A percentile compares a stretch with the other conserved stretches of the same genome.
These are phyloP conservation scores for Neurospora pannonica DNA, from an alignment of 495 filamentous ascomycete genomes.

Conservation along the genomic window DNA sequence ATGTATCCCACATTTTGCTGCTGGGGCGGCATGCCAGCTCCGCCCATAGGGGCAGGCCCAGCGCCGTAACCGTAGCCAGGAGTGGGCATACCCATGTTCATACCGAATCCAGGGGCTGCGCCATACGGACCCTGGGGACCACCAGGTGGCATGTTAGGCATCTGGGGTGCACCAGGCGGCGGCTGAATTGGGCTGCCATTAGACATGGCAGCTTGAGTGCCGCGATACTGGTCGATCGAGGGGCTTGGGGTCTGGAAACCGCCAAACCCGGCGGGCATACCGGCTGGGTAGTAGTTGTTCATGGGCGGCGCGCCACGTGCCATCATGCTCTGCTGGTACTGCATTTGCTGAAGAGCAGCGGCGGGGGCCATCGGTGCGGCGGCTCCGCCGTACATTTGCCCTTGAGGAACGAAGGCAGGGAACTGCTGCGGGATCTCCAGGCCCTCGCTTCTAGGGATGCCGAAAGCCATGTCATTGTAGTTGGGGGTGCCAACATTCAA, in stretches of 20 bases:
- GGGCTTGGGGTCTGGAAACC: constrained; percentile 37
- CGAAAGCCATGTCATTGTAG: constrained; percentile 37
- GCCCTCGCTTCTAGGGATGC: constrained; percentile 46
- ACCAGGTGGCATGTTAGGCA: constrained; percentile 16
- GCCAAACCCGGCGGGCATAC: constrained; percentile 36
- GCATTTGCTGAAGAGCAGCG: constrained; percentile 42
- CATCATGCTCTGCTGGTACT: constrained; percentile 51
- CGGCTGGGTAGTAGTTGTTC: constrained; percentile 40
- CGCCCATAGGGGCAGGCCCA: constrained; percentile 9
- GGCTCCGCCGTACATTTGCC: constrained; percentile 40
- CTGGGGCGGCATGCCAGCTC: neutral
- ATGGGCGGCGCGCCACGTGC: constrained; percentile 40
- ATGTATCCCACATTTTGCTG: constrained; percentile 34
- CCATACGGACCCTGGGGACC: constrained; percentile 24
- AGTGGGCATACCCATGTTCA: constrained; percentile 36
- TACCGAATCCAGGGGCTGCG: constrained; percentile 39
- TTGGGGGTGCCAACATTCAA: constrained; percentile 23
- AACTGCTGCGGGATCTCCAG: constrained; percentile 47
- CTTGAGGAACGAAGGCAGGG: constrained; percentile 39
- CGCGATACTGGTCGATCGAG: constrained; percentile 40
- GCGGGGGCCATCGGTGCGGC: constrained; percentile 37
- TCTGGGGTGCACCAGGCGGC: constrained; percentile 19
- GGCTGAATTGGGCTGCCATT: constrained; percentile 41
- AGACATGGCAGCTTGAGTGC: constrained; percentile 19
- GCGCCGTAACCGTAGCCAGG: constrained; percentile 35